phyloP scores from a whole-genome alignment of 192 early-diverging fungal species.

The Mortierella hygrophila region DNA sequence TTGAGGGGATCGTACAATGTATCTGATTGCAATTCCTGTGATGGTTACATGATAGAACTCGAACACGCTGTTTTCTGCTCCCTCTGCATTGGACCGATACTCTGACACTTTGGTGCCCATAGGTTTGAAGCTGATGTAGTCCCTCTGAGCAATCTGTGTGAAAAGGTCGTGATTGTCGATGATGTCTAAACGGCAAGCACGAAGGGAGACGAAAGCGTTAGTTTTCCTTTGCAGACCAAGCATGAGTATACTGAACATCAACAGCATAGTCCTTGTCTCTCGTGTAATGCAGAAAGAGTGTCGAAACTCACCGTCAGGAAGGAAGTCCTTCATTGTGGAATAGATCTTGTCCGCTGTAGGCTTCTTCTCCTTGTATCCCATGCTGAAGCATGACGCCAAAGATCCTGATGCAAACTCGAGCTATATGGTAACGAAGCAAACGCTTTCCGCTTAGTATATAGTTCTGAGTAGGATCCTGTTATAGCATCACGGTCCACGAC shows the following conservation, averaged over 20 bases:
- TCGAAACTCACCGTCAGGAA: conserved; percentile 64
- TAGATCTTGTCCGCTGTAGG: conserved; percentile 77
- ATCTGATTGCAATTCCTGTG: not conserved
- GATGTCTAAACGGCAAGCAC: conserved; percentile 43
- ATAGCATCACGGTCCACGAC: not conserved
- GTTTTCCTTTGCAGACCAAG: not conserved
- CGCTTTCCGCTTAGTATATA: not conserved
- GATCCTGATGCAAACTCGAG: conserved; percentile 85
- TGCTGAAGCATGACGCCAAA: conserved; percentile 76
- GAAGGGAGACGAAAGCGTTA: not conserved
- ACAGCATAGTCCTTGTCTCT: not conserved
- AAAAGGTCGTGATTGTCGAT: conserved; percentile 76
- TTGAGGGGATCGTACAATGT: not conserved
- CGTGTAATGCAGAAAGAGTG: not conserved
- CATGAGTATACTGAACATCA: not conserved
- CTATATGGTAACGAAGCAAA: conserved; percentile 54
- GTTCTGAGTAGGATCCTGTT: not conserved
- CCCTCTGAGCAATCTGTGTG: conserved; percentile 67
- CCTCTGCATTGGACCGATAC: conserved; percentile 66
- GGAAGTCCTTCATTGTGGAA: conserved; percentile 64
- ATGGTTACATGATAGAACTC: conserved; percentile 79
- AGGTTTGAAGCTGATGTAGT: conserved; percentile 78
- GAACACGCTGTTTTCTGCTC: conserved; percentile 55
- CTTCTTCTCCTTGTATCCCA: conserved; percentile 74
- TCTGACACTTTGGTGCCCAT: conserved; percentile 83